Conservation (phyloP, 202 grass and related monocot genomes). For the Carex arenaria region DNA sequence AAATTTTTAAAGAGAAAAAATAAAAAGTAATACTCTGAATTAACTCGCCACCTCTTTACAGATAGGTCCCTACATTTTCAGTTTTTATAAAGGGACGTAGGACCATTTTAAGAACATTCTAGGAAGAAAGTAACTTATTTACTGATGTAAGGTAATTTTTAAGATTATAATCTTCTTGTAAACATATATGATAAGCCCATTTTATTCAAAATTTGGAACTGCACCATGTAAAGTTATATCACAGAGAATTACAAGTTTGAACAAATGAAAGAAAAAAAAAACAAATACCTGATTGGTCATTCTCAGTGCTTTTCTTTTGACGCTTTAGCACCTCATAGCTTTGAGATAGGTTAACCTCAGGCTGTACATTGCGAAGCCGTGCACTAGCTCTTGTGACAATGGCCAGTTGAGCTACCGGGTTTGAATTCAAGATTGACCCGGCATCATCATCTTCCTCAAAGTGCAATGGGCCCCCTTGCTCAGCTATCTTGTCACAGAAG, state of each 20-base stretch:
- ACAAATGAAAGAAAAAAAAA: background rate
- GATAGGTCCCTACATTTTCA: background rate
- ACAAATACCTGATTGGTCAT: slow-evolving; percentile 48
- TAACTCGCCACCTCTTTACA: background rate
- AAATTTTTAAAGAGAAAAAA: background rate
- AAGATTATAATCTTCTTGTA: background rate
- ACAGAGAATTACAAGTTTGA: background rate
- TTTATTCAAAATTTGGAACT: background rate
- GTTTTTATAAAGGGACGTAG: background rate
- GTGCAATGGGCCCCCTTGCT: slow-evolving; percentile 60
- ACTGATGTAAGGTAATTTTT: background rate
- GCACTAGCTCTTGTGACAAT: slow-evolving; percentile 73
- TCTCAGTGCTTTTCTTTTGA: slow-evolving; percentile 69
- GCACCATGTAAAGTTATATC: background rate
- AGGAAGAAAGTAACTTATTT: background rate
- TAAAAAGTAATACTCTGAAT: background rate
- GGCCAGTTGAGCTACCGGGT: slow-evolving; percentile 73
- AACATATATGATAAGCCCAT: background rate
- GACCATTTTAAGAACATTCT: background rate
- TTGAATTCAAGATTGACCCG: slow-evolving; percentile 50
- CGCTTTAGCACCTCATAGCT: slow-evolving; percentile 76
- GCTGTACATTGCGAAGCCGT: slow-evolving; percentile 88
- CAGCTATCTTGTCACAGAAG: slow-evolving; percentile 90
- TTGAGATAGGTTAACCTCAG: slow-evolving; percentile 67
- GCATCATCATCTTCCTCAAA: slow-evolving; percentile 45